These are phyloP conservation scores for Ciborinia camelliae DNA, from an alignment of 2,329 filamentous ascomycete species.

Conservation along the genomic window DNA sequence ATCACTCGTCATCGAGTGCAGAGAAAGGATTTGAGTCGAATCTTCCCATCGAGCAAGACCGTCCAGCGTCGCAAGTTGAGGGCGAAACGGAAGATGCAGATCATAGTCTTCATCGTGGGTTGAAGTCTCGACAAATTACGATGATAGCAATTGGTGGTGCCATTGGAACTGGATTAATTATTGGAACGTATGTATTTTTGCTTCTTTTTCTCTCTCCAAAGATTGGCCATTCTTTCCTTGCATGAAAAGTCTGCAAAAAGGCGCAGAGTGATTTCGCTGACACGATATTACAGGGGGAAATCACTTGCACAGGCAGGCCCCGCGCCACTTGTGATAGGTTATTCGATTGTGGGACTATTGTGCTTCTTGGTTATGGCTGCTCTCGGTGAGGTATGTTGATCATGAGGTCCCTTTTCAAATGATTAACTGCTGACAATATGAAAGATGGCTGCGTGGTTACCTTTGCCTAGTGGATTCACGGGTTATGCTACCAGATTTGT, in stretches of 20 bases:
- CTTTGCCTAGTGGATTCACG: conserved; percentile 74
- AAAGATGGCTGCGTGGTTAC: conserved; percentile 75
- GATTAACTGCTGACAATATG: conserved; percentile 51
- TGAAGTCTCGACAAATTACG: conserved; percentile 53
- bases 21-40: neutral
- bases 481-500: conserved; percentile 77
- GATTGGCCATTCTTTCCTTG: neutral
- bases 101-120: conserved; percentile 46
- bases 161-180: conserved; percentile 57
- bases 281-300: conserved; percentile 38
- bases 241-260: neutral
- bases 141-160: conserved; percentile 73
- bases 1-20: conserved; percentile 13
- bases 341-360: conserved; percentile 64
- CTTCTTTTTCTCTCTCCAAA: neutral
- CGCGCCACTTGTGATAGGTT: conserved; percentile 68
- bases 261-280: conserved; percentile 13
- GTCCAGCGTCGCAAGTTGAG: neutral
- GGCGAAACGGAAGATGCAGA: conserved; percentile 24
- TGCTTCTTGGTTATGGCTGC: conserved; percentile 80
- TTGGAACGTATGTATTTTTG: conserved; percentile 49
- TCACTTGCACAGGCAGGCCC: conserved; percentile 50
- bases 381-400: conserved; percentile 42
- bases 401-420: conserved; percentile 7
- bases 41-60: neutral